phyloP scores from a whole-genome alignment of 192 early-diverging fungal genomes.

The Gaertneriomyces semiglobifer region DNA sequence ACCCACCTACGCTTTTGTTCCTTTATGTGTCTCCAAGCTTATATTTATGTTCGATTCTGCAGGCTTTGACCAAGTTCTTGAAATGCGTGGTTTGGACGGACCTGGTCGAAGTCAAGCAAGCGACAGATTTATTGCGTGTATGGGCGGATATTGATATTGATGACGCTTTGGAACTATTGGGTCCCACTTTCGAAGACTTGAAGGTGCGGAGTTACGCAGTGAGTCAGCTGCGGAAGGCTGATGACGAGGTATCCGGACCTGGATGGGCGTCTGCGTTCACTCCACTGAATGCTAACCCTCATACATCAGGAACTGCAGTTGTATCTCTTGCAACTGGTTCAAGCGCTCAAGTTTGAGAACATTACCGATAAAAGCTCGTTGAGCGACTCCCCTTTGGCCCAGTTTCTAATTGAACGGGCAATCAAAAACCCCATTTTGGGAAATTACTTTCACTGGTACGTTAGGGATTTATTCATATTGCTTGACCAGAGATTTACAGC shows the following conservation, averaged over 20 bases:
- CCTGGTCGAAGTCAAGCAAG: constrained; percentile 84
- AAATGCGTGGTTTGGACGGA: constrained; percentile 96
- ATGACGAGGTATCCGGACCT: constrained; percentile 71
- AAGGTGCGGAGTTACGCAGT: constrained; percentile 87
- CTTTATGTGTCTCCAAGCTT: background rate
- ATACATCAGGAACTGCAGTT: constrained; percentile 75
- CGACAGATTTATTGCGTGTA: constrained; percentile 74
- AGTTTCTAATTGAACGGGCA: constrained; percentile 87
- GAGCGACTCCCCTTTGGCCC: constrained; percentile 59
- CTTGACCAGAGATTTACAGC: background rate
- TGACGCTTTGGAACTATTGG: constrained; percentile 92
- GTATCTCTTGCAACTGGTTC: constrained; percentile 95
- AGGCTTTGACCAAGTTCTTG: constrained; percentile 96
- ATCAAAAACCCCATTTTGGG: constrained; percentile 81
- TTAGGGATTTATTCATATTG: background rate
- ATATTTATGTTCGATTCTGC: background rate
- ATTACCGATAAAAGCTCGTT: constrained; percentile 39
- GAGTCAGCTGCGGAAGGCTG: constrained; percentile 77
- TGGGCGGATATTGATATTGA: constrained; percentile 95
- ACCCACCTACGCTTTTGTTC: background rate
- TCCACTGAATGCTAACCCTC: background rate
- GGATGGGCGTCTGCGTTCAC: background rate
- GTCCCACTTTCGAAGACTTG: constrained; percentile 78
- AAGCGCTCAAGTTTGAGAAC: constrained; percentile 94
- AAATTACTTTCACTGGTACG: constrained; percentile 90